phyloP scores from a whole-genome alignment of 257 asterid species.

The Solanum lignicaule region DNA sequence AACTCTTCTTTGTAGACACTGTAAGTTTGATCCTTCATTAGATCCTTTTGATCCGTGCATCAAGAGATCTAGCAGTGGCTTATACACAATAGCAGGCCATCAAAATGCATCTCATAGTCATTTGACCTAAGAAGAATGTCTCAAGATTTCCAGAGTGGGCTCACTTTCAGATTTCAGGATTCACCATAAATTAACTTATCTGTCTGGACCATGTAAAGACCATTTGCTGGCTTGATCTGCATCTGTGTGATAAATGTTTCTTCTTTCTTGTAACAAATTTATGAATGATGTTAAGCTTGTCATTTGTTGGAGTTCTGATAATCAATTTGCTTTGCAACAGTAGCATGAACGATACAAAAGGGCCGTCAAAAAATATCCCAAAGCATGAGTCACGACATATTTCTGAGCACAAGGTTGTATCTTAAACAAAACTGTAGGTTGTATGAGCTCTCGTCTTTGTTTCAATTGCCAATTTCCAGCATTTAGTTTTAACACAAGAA shows the following conservation, averaged over 20 bases:
- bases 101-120: neutral
- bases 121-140: neutral
- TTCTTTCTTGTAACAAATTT: neutral
- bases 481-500: constrained; percentile 3
- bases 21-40: neutral
- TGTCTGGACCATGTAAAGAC: neutral
- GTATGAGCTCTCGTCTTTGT: neutral
- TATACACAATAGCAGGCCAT: neutral
- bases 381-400: constrained; percentile 68
- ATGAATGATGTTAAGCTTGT: neutral
- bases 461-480: neutral
- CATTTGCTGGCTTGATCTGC: neutral
- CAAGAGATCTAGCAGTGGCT: neutral
- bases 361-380: constrained; percentile 56
- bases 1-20: neutral
- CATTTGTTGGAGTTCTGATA: neutral
- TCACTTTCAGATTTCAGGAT: neutral
- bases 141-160: neutral
- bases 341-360: constrained; percentile 44
- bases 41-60: neutral
- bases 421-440: constrained; percentile 4
- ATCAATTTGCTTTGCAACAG: constrained; percentile 21
- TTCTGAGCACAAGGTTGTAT: constrained; percentile 80
- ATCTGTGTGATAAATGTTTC: neutral
- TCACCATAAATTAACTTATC: neutral